Base-by-base conservation (phyloP, 345 rosid genomes). In the Citrus medica region DNA sequence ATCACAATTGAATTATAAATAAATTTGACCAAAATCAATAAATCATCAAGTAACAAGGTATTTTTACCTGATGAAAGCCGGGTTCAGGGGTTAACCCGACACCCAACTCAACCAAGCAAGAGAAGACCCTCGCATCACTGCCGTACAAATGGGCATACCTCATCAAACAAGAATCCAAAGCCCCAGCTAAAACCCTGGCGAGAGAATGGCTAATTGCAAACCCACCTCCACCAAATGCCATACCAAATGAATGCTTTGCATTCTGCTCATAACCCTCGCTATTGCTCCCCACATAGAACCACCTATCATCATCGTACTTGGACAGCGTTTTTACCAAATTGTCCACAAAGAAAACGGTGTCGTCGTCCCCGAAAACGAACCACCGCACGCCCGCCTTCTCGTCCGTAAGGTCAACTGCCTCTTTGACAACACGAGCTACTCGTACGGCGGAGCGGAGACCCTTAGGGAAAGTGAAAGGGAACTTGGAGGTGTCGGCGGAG, bases 151-250 rank as follows among this genome's bases (percentile, higher is more conserved):
- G 97, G 0, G 90, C 77, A 56, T 96, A 94, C 67, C 95, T 88
- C 69, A 87, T 72, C 89, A 96, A 83, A 82, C 97, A 95, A 27
- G 92, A 88, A 74, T 95, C 98, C 81, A 95, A 76, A 80, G 90
- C 94, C 83, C 83, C 78, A 24, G 91, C 88, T 35, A 93, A 71
- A 71, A 83, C 94, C 79, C 79, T 85, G 9, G 85, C 97, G 74
- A 95, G 87, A 2, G 97, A 84, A 62, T 85, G 79, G 77, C 97
- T 93, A 27, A 93, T 79, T 1, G 94, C 98, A 53, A 95, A 93
- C 58, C 98, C 98, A 37, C 93, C 98, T 1, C 98, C 98, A 10
- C 98, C 98, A 71, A 92, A 96, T 32, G 93, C 99, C 98, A 94
- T 96, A n/a, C 88, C 87, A 75, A 94, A 94, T 28, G 99, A 92